Conservation (phyloP, 768 basidiomycete species). For the Hypholoma sublateritium region DNA sequence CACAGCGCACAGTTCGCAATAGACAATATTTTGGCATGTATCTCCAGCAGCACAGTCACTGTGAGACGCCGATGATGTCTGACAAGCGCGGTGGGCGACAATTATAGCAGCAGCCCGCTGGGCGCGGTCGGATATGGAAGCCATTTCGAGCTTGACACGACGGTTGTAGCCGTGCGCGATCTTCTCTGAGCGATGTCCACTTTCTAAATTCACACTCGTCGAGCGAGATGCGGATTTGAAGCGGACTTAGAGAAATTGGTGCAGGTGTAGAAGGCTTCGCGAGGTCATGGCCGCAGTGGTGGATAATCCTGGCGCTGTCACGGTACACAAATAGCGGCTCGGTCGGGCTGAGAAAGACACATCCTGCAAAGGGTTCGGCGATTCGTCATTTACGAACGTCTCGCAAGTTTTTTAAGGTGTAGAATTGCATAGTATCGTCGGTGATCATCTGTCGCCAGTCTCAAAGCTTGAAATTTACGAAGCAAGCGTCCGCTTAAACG, state of each 20-base stretch:
- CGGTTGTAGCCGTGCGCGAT: not conserved
- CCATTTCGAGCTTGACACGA: not conserved
- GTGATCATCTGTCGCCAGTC: not conserved
- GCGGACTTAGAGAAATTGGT: constrained; percentile 26
- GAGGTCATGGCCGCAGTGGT: not conserved
- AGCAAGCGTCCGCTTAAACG: constrained; percentile 24
- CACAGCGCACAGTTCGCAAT: not conserved
- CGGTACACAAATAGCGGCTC: not conserved
- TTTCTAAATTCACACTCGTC: constrained; percentile 1
- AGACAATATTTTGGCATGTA: not conserved
- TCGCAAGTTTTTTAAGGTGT: not conserved
- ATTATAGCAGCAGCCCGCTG: not conserved
- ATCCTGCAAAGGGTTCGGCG: not conserved
- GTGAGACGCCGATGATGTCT: not conserved
- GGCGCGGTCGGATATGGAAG: not conserved
- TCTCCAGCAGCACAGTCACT: not conserved
- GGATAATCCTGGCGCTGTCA: not conserved
- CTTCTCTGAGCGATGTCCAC: not conserved
- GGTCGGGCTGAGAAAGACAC: not conserved
- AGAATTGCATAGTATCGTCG: not conserved
- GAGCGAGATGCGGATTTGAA: constrained; percentile 20
- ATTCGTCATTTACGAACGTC: not conserved
- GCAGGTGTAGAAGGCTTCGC: constrained; percentile 2
- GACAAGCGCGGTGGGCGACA: not conserved
- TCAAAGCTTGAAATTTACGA: not conserved